These are phyloP conservation scores for Talaromyces liani DNA, from an alignment of 495 filamentous ascomycete genomes.

Conservation along the genomic window DNA sequence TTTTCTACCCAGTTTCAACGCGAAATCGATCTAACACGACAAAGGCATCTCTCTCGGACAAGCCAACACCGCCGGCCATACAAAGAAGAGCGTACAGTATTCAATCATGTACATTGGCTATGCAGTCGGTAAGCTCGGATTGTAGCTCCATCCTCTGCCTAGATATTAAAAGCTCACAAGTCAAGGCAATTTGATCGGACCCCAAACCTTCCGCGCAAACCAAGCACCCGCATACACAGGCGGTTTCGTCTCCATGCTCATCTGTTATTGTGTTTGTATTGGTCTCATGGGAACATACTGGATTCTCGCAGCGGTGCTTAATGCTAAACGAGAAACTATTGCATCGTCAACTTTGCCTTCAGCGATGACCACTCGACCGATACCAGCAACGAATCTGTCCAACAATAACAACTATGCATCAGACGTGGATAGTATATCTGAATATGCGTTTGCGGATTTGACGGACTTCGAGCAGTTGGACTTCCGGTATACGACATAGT, in stretches of 20 bases:
- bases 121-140: conserved; percentile 15
- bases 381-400: neutral
- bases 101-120: conserved; percentile 24
- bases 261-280: conserved; percentile 22
- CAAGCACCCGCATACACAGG: conserved; percentile 42
- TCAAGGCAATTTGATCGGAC: conserved; percentile 52
- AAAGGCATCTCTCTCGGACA: conserved; percentile 25
- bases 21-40: neutral
- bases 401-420: neutral
- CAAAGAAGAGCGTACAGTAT: conserved; percentile 23
- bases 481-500: conserved; percentile 19
- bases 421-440: neutral
- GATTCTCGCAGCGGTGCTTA: conserved; percentile 17
- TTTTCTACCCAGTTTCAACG: neutral
- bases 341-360: neutral
- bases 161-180: neutral
- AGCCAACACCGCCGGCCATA: conserved; percentile 32
- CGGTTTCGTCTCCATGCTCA: conserved; percentile 24
- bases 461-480: conserved; percentile 23
- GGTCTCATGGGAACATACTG: conserved; percentile 20
- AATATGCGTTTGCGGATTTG: conserved; percentile 18
- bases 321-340: conserved; percentile 7
- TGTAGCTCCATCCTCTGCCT: conserved; percentile 5
- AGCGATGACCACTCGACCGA: neutral
- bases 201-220: conserved; percentile 48